These are phyloP conservation scores for Neopestalotiopsis sp. DNA, from an alignment of 2,329 filamentous ascomycete genomes.

Conservation along the genomic window DNA sequence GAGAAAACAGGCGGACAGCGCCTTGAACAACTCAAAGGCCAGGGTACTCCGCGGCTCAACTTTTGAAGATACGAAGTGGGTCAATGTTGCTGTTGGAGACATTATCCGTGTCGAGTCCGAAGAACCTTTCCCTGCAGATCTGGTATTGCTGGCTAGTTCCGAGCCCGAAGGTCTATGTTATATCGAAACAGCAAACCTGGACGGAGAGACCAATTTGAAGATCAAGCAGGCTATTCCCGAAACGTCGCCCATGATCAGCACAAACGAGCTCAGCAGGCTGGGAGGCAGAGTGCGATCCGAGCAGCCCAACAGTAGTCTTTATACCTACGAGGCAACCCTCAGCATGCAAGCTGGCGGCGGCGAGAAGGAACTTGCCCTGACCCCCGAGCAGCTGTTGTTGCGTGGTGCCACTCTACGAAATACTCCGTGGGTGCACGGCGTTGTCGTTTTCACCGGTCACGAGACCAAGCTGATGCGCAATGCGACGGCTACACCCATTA, in stretches of 20 bases:
- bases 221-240: slow-evolving; percentile 98
- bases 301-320: slow-evolving; percentile 96
- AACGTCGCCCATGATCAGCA: slow-evolving; percentile 85
- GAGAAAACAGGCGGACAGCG: slow-evolving; percentile 82
- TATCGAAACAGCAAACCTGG: slow-evolving; percentile 96
- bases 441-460: slow-evolving; percentile 96
- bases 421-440: slow-evolving; percentile 94
- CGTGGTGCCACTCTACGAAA: slow-evolving; percentile 94
- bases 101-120: slow-evolving; percentile 93
- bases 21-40: slow-evolving; percentile 86
- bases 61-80: slow-evolving; percentile 90
- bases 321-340: slow-evolving; percentile 96
- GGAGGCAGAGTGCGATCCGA: slow-evolving; percentile 90
- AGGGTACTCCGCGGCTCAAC: slow-evolving; percentile 80
- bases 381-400: slow-evolving; percentile 90
- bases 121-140: slow-evolving; percentile 90
- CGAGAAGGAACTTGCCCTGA: slow-evolving; percentile 88
- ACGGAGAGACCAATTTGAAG: slow-evolving; percentile 97
- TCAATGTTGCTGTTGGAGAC: slow-evolving; percentile 91
- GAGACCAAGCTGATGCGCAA: slow-evolving; percentile 99
- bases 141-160: slow-evolving; percentile 90
- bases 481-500: slow-evolving; percentile 95
- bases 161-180: slow-evolving; percentile 98
- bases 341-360: slow-evolving; percentile 89
- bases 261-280: slow-evolving; percentile 82